Conservation (phyloP, 768 basidiomycete species). For the Rhizopogon vesiculosus region DNA sequence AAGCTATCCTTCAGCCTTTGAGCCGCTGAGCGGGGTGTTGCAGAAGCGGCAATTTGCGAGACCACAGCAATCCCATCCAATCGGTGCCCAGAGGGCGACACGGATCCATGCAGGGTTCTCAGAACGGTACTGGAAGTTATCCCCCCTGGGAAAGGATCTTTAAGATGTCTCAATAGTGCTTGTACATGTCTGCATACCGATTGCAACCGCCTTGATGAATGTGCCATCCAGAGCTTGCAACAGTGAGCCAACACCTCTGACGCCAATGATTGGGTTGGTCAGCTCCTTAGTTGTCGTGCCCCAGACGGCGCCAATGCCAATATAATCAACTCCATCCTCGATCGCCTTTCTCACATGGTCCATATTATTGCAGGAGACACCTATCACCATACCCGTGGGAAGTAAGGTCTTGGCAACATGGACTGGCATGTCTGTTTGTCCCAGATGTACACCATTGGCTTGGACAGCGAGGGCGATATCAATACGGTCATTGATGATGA, state of each 20-base stretch:
- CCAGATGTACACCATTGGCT: slow-evolving; percentile 82
- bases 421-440: slow-evolving; percentile 83
- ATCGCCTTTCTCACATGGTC: slow-evolving; percentile 62
- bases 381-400: slow-evolving; percentile 67
- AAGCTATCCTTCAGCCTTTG: slow-evolving; percentile 39
- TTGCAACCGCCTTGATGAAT: slow-evolving; percentile 70
- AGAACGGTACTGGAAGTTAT: slow-evolving; percentile 78
- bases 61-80: slow-evolving; percentile 87
- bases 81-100: slow-evolving; percentile 48
- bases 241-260: slow-evolving; percentile 65
- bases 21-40: slow-evolving; percentile 49
- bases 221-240: slow-evolving; percentile 62
- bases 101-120: slow-evolving; percentile 68
- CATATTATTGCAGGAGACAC: slow-evolving; percentile 70
- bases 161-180: not conserved
- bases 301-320: slow-evolving; percentile 87
- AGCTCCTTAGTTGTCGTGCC: slow-evolving; percentile 76
- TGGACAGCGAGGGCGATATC: slow-evolving; percentile 80
- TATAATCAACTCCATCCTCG: slow-evolving; percentile 69
- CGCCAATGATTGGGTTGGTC: slow-evolving; percentile 59
- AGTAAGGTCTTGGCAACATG: slow-evolving; percentile 61
- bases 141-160: slow-evolving; percentile 53
- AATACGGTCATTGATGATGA: slow-evolving; percentile 85
- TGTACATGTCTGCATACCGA: slow-evolving; percentile 49
- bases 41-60: slow-evolving; percentile 76